Base-by-base conservation (phyloP, 345 rosid genomes). In the Gossypium rotundifolium region DNA sequence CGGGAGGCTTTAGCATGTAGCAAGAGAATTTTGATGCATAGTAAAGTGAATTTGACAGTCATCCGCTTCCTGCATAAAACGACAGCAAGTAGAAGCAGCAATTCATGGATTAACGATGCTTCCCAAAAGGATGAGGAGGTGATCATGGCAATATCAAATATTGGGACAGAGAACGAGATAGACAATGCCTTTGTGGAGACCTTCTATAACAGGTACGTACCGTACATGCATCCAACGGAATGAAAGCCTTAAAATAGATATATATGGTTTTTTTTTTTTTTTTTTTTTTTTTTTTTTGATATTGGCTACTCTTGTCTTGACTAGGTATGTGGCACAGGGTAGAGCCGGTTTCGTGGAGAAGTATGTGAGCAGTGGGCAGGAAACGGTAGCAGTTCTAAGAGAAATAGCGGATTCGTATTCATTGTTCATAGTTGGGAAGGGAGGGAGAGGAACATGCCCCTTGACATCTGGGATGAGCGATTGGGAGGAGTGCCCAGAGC, bases 401-500 rank as follows among this genome's bases (percentile, higher is more conserved):
- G 93, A 84, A 7, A 77, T 90, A 2, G 83, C 76, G 16, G 87
- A 88, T 53, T 78, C 80, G 80, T 92, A 81, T 67, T 85, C 91
- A 9, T 74, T 94, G 59, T 83, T 90, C 73, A 86, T 94, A 38
- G 87, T 90, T 7, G 95, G 97, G 16, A 94, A 85, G 67, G 81
- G 86, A 2, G 81, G 89, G 70, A 73, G 87, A 72, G 84, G 83
- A 18, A 57, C 83, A 29, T 83, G 79, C 5, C 79, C 84, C 0
- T 81, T 92, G 77, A 92, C 91, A 2, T 75, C 85, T 0, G 91
- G 87, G 2, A 76, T 94, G 87, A 92, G 88, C 67, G 92, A 94
- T 68, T 92, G 98, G 97, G 98, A 94, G 59, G 96, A 94, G 80
- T 92, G 93, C 72, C 95, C 93, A 0, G 95, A 94, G 78, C 82